Evolutionary conservation across 768 basidiomycete genomes (phyloP).

Genomic region (Hortiboletus campestris): DNA sequence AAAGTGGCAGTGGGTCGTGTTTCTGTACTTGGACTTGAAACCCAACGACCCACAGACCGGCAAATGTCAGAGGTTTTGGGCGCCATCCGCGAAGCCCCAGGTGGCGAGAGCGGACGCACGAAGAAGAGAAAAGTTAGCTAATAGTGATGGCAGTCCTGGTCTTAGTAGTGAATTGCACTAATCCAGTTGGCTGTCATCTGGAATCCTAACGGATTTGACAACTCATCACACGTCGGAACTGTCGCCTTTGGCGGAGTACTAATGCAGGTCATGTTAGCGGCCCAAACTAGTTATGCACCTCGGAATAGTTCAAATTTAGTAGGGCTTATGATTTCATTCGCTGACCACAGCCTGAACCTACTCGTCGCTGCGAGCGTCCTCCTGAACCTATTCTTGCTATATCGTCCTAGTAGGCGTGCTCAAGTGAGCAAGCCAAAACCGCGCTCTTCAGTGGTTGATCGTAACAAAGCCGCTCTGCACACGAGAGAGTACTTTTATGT

Average conservation of each 20-base stretch:
- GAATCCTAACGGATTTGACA: background rate
- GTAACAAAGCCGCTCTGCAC: slow-evolving; percentile 36
- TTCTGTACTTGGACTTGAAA: slow-evolving; percentile 11
- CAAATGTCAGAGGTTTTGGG: slow-evolving; percentile 51
- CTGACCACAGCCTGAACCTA: slow-evolving; percentile 1
- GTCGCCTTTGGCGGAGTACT: background rate
- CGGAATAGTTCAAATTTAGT: too few species aligned
- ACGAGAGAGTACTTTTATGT: slow-evolving; percentile 48
- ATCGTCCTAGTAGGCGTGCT: background rate
- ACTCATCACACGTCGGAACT: background rate
- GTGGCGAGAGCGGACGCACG: slow-evolving; percentile 38
- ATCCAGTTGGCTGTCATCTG: background rate
- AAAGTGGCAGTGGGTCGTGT: slow-evolving; percentile 43
- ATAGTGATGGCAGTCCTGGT: background rate
- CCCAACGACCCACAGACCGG: slow-evolving; percentile 29
- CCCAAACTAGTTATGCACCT: too few species aligned
- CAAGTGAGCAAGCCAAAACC: background rate
- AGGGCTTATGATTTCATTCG: slow-evolving; percentile 6
- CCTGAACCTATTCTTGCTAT: slow-evolving; percentile 20
- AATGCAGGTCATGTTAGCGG: background rate
- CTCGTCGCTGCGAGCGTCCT: slow-evolving; percentile 14
- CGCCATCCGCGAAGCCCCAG: slow-evolving; percentile 59
- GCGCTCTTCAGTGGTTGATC: background rate
- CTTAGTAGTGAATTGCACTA: background rate
- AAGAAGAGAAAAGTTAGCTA: slow-evolving; percentile 31